A percentile compares a stretch with the other conserved stretches of the same genome.
These are phyloP conservation scores for Staphylotrichum tortipilum DNA, from an alignment of 495 filamentous ascomycete species.

Conservation along the genomic window DNA sequence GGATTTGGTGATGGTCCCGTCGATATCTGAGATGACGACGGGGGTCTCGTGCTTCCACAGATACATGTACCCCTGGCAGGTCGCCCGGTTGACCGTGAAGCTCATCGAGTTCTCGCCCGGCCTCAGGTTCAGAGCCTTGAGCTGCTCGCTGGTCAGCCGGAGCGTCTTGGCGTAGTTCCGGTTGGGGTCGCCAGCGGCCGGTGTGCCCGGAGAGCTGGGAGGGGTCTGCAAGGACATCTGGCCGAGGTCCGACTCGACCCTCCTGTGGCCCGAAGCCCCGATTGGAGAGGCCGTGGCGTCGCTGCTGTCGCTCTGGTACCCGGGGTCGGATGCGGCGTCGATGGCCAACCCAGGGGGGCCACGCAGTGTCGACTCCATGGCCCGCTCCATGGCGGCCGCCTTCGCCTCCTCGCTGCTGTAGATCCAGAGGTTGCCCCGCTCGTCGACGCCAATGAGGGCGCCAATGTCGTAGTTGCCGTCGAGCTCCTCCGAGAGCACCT, in stretches of 20 bases:
- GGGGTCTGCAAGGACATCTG: constrained; percentile 62
- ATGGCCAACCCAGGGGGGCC: constrained; percentile 44
- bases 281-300: constrained; percentile 33
- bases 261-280: constrained; percentile 30
- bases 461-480: constrained; percentile 96
- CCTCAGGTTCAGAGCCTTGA: constrained; percentile 78
- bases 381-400: constrained; percentile 51
- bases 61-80: constrained; percentile 85
- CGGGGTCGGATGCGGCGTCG: constrained; percentile 83
- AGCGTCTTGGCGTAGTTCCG: constrained; percentile 94
- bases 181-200: constrained; percentile 54
- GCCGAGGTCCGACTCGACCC: constrained; percentile 61
- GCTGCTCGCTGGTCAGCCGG: constrained; percentile 89
- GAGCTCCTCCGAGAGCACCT: constrained; percentile 87
- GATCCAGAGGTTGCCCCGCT: constrained; percentile 95
- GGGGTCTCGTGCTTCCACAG: constrained; percentile 83
- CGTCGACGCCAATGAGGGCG: constrained; percentile 87
- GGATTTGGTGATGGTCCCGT: constrained; percentile 98
- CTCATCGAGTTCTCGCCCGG: constrained; percentile 82
- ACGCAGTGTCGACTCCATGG: constrained; percentile 36
- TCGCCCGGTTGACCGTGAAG: constrained; percentile 92
- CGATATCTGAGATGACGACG: constrained; percentile 96
- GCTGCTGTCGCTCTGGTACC: constrained; percentile 75
- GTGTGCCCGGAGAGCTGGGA: constrained; percentile 62
- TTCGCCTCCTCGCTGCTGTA: constrained; percentile 97